Evolutionary conservation across 495 filamentous ascomycete genomes (phyloP), one percentile per base, ranked within the genome.

Genomic region (Annulohypoxylon stygium): DNA sequence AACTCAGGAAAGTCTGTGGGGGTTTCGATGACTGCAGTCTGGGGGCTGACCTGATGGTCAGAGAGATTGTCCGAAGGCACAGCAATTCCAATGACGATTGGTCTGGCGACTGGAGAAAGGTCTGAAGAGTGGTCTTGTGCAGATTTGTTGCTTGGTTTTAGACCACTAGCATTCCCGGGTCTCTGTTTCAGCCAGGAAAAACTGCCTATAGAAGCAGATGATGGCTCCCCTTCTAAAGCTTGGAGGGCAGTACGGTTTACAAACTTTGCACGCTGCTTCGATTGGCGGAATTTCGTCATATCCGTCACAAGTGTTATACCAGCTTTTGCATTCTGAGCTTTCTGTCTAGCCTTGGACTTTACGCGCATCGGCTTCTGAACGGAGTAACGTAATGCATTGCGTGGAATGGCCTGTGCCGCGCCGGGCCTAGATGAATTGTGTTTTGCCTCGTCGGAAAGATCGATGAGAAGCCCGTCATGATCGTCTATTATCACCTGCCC

Each of bases 31-130:
- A 78, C 74, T 16, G 83, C 86, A 2, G 85, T 87, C 33, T 87
- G 79, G 4, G 88, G 86, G 63, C 86, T 89, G 63, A 84, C 81
- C 41, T 81, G 78, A 67, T 83, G 84, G 1, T 84, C 79, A 4
- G 85, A 78, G 3, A 90, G 76, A 20, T 89, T 86, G 34, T 88
- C 85, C 6, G 85, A 85, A 10, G 92, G 90, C 34, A 96, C 87
- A 3, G 86, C 87, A 7, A 97, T 87, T 0, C 93, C 94, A 66
- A 97, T 97, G 72, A 93, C 85, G 47, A 97, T 93, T 12, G 91
- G 88, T 26, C 91, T 82, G 73, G 93, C 90, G 4, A 85, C 89
- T 0, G 93, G 93, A 4, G 93, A 95, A 2, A 97, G 81, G 43
- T 91, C 92, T n/a, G 73, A 65, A 34, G 76, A 75, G 8, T 62